A percentile compares a stretch with the other conserved stretches of the same genome.
Evolutionary conservation across 768 basidiomycete species (phyloP).

Genomic region (Russula griseocarnosa): DNA sequence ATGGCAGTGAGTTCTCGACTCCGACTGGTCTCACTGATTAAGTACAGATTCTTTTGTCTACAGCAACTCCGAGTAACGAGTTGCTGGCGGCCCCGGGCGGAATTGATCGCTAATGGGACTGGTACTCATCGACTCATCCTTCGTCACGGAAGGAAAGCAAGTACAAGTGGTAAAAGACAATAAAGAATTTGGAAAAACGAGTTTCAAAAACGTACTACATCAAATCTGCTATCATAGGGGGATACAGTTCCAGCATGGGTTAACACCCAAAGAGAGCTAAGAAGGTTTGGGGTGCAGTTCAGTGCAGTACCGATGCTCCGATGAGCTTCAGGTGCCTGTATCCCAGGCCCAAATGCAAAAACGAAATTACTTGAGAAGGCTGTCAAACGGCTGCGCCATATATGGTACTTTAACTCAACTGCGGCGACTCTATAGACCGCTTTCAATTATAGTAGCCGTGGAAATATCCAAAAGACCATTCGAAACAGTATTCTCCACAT

Average conservation of each 20-base stretch:
- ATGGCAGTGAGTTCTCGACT: background rate
- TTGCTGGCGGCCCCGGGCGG: too few species aligned
- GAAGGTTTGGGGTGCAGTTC: background rate
- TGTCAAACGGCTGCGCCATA: background rate
- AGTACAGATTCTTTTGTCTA: background rate
- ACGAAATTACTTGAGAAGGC: background rate
- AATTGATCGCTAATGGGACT: background rate
- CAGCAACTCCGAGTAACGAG: background rate
- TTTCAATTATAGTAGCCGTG: background rate
- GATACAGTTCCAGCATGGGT: background rate
- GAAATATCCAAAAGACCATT: background rate
- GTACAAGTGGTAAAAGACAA: background rate
- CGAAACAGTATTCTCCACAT: background rate
- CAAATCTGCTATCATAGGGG: background rate
- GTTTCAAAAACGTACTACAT: background rate
- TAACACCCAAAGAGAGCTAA: background rate
- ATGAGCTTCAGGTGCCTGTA: background rate
- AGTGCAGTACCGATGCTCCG: background rate
- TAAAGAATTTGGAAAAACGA: background rate
- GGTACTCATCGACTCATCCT: too few species aligned
- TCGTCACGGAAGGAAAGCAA: background rate
- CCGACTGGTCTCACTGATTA: background rate
- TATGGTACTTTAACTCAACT: background rate
- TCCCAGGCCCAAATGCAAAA: background rate
- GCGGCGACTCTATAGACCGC: background rate